Conservation (phyloP, 129 eudicot species). For the Artemisia annua region DNA sequence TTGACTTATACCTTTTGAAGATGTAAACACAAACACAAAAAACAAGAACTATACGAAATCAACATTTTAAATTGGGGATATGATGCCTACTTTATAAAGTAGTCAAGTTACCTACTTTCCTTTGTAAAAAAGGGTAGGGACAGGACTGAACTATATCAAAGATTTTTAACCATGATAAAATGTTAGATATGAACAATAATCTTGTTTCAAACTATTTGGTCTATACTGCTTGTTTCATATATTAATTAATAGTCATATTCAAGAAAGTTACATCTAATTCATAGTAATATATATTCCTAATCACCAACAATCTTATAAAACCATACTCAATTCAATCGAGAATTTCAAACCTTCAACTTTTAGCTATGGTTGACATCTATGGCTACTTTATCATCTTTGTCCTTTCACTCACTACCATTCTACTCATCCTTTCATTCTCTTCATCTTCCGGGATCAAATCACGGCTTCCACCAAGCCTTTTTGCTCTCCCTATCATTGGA, state of each 20-base stretch:
- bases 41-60: not conserved
- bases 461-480: constrained; percentile 57
- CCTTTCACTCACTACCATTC: constrained; percentile 36
- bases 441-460: constrained; percentile 14
- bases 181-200: constrained; percentile 4
- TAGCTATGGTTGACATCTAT: constrained; percentile 44
- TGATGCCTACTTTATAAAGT: too few relatives aligned
- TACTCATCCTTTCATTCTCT: constrained; percentile 18
- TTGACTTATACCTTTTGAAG: not conserved
- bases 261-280: not conserved
- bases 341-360: not conserved
- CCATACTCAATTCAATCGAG: not conserved
- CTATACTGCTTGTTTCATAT: not conserved
- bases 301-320: not conserved
- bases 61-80: not conserved
- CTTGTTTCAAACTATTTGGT: constrained; percentile 6
- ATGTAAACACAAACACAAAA: constrained; percentile 5
- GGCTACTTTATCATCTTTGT: constrained; percentile 40
- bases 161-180: not conserved
- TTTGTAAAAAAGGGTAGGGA: too few relatives aligned
- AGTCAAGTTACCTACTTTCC: too few relatives aligned
- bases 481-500: constrained; percentile 54
- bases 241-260: not conserved
- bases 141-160: too few relatives aligned
- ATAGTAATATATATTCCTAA: not conserved